A percentile compares a stretch with the other conserved stretches of the same genome.
These are phyloP conservation scores for Cenchrus americanus DNA, from an alignment of 176 grass and related monocot genomes.

Conservation along the genomic window DNA sequence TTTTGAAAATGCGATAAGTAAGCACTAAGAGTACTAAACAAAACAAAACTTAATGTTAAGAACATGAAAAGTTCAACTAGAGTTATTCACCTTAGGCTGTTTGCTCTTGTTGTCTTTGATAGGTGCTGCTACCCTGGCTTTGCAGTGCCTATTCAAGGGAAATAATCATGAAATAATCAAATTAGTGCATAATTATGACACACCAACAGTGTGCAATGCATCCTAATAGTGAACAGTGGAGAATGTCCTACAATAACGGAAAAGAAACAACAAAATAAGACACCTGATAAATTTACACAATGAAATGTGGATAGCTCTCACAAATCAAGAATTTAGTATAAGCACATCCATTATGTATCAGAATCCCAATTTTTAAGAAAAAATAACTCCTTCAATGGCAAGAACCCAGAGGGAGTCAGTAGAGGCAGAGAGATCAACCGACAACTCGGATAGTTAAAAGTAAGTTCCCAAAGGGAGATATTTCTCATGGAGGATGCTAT, in stretches of 20 bases:
- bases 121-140: constrained; percentile 87
- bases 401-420: not conserved
- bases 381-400: not conserved
- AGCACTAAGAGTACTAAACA: constrained; percentile 1
- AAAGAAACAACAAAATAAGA: not conserved
- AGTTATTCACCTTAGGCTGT: constrained; percentile 77
- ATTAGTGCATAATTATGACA: constrained; percentile 5
- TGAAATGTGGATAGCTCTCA: not conserved
- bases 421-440: not conserved
- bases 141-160: constrained; percentile 75
- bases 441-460: too few relatives aligned
- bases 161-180: constrained; percentile 36
- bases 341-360: not conserved
- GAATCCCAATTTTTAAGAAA: not conserved
- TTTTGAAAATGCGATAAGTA: constrained; percentile 26
- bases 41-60: constrained; percentile 7
- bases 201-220: constrained; percentile 11
- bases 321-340: not conserved
- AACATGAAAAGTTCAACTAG: constrained; percentile 14
- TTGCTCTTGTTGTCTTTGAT: constrained; percentile 99
- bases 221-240: not conserved
- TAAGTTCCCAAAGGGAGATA: too few relatives aligned
- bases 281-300: not conserved
- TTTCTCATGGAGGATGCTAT: not conserved
- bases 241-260: not conserved